Evolutionary conservation across 2,329 filamentous ascomycete genomes (phyloP).

Genomic region (Sporothrix luriei): DNA sequence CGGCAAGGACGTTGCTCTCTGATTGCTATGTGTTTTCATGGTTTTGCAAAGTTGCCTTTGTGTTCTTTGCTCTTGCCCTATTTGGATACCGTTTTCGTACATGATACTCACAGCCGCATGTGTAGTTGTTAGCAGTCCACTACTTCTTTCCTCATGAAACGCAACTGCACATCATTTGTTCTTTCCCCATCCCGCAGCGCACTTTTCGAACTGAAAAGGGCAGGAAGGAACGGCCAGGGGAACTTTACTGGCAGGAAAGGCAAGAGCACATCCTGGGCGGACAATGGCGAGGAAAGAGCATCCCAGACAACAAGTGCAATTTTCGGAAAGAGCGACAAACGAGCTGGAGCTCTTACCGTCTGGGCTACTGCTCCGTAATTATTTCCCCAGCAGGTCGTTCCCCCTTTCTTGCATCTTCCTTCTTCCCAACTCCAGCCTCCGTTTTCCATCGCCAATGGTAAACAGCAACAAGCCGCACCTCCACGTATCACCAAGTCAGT

Average conservation of each 20-base stretch:
- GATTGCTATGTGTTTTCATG: background rate
- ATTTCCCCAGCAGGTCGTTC: background rate
- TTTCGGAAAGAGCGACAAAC: background rate
- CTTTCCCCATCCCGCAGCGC: slow-evolving; percentile 19
- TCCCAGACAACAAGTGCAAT: background rate
- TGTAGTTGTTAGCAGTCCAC: background rate
- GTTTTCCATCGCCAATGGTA: slow-evolving; percentile 16
- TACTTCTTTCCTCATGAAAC: slow-evolving; percentile 13
- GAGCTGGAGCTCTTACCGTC: background rate
- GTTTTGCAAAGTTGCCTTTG: background rate
- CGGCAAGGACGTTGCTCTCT: slow-evolving; percentile 2
- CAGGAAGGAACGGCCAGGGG: slow-evolving; percentile 14
- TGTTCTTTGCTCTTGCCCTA: slow-evolving; percentile 19
- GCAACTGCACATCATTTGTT: slow-evolving; percentile 28
- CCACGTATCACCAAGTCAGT: background rate
- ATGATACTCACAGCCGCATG: background rate
- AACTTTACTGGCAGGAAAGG: background rate
- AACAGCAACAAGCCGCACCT: background rate
- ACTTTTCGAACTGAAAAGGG: slow-evolving; percentile 1
- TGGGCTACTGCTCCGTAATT: background rate
- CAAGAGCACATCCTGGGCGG: background rate
- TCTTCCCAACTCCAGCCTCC: background rate
- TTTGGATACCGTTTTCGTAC: slow-evolving; percentile 12
- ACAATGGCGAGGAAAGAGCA: slow-evolving; percentile 18
- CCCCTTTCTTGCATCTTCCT: background rate